Conservation (phyloP, 202 grass and related monocot genomes). For the Bolboschoenoplectus hybrid region DNA sequence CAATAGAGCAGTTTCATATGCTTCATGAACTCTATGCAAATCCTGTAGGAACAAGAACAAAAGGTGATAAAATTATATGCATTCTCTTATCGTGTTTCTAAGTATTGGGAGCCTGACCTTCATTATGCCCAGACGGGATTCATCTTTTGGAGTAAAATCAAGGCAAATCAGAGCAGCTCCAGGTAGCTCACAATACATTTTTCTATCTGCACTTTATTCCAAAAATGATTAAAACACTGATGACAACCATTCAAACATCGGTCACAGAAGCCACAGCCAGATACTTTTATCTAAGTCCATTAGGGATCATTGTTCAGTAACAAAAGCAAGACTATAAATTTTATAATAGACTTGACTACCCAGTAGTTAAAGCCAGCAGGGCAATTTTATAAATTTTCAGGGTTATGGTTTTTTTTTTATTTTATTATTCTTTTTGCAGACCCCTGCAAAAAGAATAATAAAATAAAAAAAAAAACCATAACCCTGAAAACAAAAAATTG, state of each 20-base stretch:
- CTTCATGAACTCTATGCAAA: conserved; percentile 66
- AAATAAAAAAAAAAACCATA: neutral
- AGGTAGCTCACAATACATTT: conserved; percentile 52
- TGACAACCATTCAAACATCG: conserved; percentile 11
- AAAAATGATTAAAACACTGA: conserved; percentile 20
- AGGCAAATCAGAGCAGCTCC: conserved; percentile 78
- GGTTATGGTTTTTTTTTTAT: too few relatives aligned
- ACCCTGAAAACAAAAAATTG: neutral
- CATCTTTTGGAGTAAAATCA: conserved; percentile 66
- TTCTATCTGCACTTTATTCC: conserved; percentile 53
- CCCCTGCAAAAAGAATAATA: neutral
- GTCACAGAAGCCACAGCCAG: conserved; percentile 34
- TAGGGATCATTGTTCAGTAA: neutral
- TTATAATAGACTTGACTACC: neutral
- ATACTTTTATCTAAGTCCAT: conserved; percentile 43
- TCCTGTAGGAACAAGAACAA: conserved; percentile 53
- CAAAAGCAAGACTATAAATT: conserved; percentile 19
- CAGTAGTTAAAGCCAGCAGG: neutral
- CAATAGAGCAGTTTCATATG: conserved; percentile 75
- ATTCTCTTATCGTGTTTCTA: conserved; percentile 31
- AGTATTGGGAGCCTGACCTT: conserved; percentile 53
- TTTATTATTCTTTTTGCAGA: neutral
- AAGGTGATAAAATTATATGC: conserved; percentile 9
- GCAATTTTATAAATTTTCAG: neutral
- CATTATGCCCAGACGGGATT: conserved; percentile 49